A percentile compares a stretch with the other conserved stretches of the same genome.
Conservation (phyloP, 805 yeast species). For the Wickerhamiella allomyrinae region DNA sequence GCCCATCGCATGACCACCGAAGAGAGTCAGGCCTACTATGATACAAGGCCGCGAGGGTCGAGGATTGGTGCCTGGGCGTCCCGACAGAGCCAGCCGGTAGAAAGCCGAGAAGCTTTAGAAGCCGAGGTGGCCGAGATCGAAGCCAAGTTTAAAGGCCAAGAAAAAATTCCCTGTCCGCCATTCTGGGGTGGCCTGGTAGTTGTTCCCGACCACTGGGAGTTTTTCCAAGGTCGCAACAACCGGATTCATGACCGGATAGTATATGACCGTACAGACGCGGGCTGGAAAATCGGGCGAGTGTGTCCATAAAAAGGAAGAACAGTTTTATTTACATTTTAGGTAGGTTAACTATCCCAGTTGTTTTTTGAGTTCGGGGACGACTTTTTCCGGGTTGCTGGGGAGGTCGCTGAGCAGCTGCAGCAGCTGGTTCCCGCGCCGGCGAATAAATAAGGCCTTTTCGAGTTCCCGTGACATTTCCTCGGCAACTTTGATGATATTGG, state of each 20-base stretch:
- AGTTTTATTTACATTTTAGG: background rate
- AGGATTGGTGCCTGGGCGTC: conserved; percentile 95
- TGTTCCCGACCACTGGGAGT: conserved; percentile 81
- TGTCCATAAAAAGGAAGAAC: conserved; percentile 36
- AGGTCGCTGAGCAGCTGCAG: background rate
- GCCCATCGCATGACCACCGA: conserved; percentile 62
- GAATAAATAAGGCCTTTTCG: conserved; percentile 9
- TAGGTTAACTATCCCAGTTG: background rate
- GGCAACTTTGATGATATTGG: conserved; percentile 17
- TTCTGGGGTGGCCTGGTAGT: conserved; percentile 92
- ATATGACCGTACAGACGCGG: conserved; percentile 38
- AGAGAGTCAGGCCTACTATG: conserved; percentile 62
- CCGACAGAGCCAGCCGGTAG: conserved; percentile 60
- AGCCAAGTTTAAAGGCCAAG: conserved; percentile 44
- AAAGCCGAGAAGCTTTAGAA: conserved; percentile 50
- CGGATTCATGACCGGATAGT: conserved; percentile 83
- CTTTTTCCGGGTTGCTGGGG: background rate
- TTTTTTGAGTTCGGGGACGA: background rate
- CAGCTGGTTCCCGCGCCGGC: background rate
- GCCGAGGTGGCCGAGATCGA: conserved; percentile 33
- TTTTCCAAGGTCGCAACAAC: conserved; percentile 92
- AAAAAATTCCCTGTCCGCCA: conserved; percentile 75
- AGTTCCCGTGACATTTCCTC: conserved; percentile 17
- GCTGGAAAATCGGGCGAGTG: conserved; percentile 54
- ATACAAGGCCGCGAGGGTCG: conserved; percentile 83